Conservation (phyloP, 2,329 filamentous ascomycete genomes). For the Chaetomiaceae sp. region DNA sequence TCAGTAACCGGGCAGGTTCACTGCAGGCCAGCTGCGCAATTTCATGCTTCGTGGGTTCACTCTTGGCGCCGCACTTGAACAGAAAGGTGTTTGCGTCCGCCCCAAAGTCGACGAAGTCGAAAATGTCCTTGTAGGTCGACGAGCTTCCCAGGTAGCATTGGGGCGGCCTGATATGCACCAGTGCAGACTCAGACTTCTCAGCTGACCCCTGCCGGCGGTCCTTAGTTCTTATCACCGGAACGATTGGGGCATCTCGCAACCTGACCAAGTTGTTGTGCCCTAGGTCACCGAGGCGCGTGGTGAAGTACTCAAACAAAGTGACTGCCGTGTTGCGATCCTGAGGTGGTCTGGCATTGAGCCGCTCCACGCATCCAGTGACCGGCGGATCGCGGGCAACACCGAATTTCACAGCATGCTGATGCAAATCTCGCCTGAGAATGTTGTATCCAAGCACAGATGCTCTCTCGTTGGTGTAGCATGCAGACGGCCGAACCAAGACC, state of each 20-base stretch:
- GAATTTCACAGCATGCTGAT: slow-evolving; percentile 74
- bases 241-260: slow-evolving; percentile 60
- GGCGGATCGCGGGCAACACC: slow-evolving; percentile 78
- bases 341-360: slow-evolving; percentile 67
- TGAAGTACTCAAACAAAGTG: slow-evolving; percentile 76
- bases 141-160: slow-evolving; percentile 74
- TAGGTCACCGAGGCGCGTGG: slow-evolving; percentile 68
- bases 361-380: slow-evolving; percentile 68
- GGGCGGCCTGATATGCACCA: slow-evolving; percentile 59
- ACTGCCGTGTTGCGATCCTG: slow-evolving; percentile 59
- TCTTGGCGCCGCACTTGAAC: slow-evolving; percentile 81
- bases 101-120: slow-evolving; percentile 96
- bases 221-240: slow-evolving; percentile 51
- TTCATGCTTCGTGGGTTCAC: slow-evolving; percentile 80
- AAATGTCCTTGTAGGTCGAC: slow-evolving; percentile 73
- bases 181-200: slow-evolving; percentile 36
- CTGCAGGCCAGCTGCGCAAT: slow-evolving; percentile 76
- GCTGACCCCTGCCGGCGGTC: slow-evolving; percentile 28
- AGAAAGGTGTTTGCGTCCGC: slow-evolving; percentile 81
- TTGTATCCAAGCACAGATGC: slow-evolving; percentile 74
- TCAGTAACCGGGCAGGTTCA: slow-evolving; percentile 76
- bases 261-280: slow-evolving; percentile 52
- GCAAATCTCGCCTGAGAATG: slow-evolving; percentile 70
- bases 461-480: slow-evolving; percentile 76
- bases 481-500: slow-evolving; percentile 61